Evolutionary conservation across 2,329 filamentous ascomycete species (phyloP), one percentile per base, ranked within the genome.

Genomic region (Lachnellula cervina): DNA sequence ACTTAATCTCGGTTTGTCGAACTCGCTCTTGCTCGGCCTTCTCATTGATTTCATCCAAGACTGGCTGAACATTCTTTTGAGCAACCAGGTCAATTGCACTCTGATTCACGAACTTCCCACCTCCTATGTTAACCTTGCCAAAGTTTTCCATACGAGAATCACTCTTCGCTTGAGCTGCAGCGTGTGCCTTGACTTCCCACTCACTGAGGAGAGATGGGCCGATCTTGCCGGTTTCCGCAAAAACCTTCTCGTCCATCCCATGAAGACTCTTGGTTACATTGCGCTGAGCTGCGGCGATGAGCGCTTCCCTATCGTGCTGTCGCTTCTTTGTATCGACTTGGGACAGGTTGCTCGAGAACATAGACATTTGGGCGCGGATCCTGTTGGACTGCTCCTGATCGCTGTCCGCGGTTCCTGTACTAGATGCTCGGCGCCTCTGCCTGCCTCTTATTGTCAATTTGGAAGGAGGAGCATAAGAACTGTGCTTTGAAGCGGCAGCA

Each of bases 241-340:
- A 90, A 13, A 96, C 82, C 65, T 84, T 86, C 69, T 92, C 84
- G 58, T 97, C 93, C 77, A 97, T 91, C 42, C 80, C 82, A 58
- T 88, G 83, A 62, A 97, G 80, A 43, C 82, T 83, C 19, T 85
- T 84, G 62, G 86, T 84, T n/a, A 97, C 93, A 62, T 96, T 96
- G 45, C 88, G 84, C 67, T 92, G 88, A 1, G 93, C 93, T 3
- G 85, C 84, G 9, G 87, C 87, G 61, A 96, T 76, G 1, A 97
- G 75, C 1, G 81, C 78, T 53, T 88, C 87, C 13, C 90, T 86
- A 64, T 96, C 92, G 44, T 82, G 79, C 56, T 86, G 79, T 43
- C 88, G 81, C 72, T 93, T 93, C 66, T 86, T 82, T 53, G 80
- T 78, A 64, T 94, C 89, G 1, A 90, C 81, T 60, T 86, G 78